These are phyloP conservation scores for Dillenia suffruticosa DNA, from an alignment of 164 flowering plant species.

Conservation along the genomic window DNA sequence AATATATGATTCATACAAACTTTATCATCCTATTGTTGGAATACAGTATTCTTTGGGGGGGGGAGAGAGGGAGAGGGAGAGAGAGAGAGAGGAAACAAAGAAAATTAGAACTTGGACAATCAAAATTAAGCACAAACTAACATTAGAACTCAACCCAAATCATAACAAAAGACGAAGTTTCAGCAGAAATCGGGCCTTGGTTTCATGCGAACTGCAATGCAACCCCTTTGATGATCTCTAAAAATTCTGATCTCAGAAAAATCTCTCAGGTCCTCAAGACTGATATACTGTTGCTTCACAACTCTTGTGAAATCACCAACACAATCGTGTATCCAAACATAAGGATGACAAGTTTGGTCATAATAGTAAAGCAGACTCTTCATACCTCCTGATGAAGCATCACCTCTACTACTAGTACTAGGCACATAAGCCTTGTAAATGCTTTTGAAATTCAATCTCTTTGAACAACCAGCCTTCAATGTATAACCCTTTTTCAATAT, in stretches of 20 bases:
- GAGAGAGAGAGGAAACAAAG: too few relatives aligned
- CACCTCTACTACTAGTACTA: slow-evolving; percentile 12
- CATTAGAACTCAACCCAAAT: too few relatives aligned
- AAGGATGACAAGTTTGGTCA: slow-evolving; percentile 73
- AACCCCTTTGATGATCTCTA: slow-evolving; percentile 69
- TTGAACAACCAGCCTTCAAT: slow-evolving; percentile 71
- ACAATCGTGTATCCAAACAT: slow-evolving; percentile 74
- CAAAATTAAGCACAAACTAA: too few relatives aligned
- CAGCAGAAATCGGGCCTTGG: slow-evolving; percentile 63
- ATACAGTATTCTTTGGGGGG: too few relatives aligned
- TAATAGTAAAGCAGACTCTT: slow-evolving; percentile 56
- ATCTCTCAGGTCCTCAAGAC: slow-evolving; percentile 76
- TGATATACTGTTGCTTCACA: slow-evolving; percentile 83
- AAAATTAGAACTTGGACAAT: too few relatives aligned
- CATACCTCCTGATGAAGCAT: slow-evolving; percentile 24
- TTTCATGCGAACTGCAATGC: slow-evolving; percentile 63
- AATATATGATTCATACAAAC: too few relatives aligned
- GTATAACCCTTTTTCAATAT: slow-evolving; percentile 66
- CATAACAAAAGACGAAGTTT: not conserved
- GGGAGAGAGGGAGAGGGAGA: too few relatives aligned
- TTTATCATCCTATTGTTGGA: too few relatives aligned
- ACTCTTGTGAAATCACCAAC: slow-evolving; percentile 52
- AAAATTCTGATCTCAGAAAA: slow-evolving; percentile 67
- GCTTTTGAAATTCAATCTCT: slow-evolving; percentile 60
- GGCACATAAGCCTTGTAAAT: slow-evolving; percentile 77